Conservation (phyloP, 352 stramenopile genomes). For the Globisporangium canariense region DNA sequence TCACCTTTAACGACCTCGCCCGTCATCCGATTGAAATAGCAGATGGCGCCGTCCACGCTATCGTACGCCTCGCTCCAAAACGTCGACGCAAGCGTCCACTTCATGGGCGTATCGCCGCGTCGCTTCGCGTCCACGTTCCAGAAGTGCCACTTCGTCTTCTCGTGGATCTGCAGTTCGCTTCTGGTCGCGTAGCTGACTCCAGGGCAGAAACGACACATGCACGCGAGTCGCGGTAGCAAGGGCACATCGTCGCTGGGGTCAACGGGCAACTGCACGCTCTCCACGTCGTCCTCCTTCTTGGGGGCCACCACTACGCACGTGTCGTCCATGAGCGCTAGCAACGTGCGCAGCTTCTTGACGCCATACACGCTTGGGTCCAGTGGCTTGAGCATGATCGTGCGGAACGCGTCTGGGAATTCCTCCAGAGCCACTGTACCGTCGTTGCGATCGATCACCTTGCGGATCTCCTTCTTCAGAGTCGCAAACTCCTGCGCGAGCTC, state of each 20-base stretch:
- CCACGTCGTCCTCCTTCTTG: constrained; percentile 41
- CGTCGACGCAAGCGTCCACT: constrained; percentile 56
- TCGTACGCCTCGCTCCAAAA: constrained; percentile 79
- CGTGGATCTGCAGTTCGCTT: constrained; percentile 52
- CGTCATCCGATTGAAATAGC: constrained; percentile 73
- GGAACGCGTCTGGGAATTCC: constrained; percentile 47
- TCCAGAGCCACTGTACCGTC: constrained; percentile 45
- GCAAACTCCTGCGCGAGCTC: constrained; percentile 48
- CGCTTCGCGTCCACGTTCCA: constrained; percentile 56
- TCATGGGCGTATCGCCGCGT: constrained; percentile 30
- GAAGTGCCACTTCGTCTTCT: constrained; percentile 78
- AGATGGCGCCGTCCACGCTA: constrained; percentile 50
- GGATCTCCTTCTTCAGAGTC: constrained; percentile 66
- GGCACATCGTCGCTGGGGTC: constrained; percentile 35
- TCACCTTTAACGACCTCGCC: constrained; percentile 48
- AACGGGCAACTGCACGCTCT: constrained; percentile 59
- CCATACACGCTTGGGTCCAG: constrained; percentile 50
- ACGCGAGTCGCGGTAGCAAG: constrained; percentile 42
- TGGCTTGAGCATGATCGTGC: constrained; percentile 68
- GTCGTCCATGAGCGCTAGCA: constrained; percentile 56
- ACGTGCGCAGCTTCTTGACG: constrained; percentile 76
- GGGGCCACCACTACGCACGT: constrained; percentile 49
- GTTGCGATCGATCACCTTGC: constrained; percentile 65
- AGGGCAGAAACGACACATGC: constrained; percentile 59
- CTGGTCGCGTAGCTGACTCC: constrained; percentile 65